Conservation (phyloP, 2,329 filamentous ascomycete species). For the Blastomyces gilchristii region DNA sequence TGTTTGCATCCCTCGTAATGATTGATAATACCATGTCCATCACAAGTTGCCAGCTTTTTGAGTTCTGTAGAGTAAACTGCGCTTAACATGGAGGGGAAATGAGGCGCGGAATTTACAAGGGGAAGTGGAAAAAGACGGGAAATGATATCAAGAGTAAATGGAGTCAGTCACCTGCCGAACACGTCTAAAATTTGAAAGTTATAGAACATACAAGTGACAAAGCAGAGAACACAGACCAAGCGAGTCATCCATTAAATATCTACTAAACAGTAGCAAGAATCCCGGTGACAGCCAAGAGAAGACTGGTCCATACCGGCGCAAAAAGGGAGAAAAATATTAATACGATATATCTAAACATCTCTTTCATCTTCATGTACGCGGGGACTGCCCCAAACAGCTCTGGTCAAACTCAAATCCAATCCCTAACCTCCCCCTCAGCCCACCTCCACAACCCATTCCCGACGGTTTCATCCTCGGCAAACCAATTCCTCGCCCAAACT, state of each 20-base stretch:
- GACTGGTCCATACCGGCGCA: neutral
- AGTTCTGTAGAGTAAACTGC: neutral
- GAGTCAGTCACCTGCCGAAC: no score
- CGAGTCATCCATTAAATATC: neutral
- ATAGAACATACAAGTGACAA: neutral
- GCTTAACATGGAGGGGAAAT: neutral
- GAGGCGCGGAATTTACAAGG: neutral
- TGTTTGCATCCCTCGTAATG: neutral
- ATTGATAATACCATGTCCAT: neutral
- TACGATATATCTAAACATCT: neutral
- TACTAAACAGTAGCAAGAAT: neutral
- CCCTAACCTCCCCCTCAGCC: slow-evolving; percentile 30
- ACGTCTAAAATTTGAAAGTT: neutral
- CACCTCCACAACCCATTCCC: slow-evolving; percentile 35
- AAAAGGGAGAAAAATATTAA: neutral
- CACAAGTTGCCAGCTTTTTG: neutral
- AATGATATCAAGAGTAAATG: neutral
- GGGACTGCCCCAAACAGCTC: neutral
- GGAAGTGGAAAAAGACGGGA: neutral
- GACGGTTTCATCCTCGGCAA: slow-evolving; percentile 25
- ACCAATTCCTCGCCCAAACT: slow-evolving; percentile 22
- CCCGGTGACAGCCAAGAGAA: neutral
- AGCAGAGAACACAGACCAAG: neutral
- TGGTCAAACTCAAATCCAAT: neutral
- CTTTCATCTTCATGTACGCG: neutral